Evolutionary conservation across 805 yeast species (phyloP), one percentile per base, ranked within the genome.

Genomic region (Teunomyces tritomae): DNA sequence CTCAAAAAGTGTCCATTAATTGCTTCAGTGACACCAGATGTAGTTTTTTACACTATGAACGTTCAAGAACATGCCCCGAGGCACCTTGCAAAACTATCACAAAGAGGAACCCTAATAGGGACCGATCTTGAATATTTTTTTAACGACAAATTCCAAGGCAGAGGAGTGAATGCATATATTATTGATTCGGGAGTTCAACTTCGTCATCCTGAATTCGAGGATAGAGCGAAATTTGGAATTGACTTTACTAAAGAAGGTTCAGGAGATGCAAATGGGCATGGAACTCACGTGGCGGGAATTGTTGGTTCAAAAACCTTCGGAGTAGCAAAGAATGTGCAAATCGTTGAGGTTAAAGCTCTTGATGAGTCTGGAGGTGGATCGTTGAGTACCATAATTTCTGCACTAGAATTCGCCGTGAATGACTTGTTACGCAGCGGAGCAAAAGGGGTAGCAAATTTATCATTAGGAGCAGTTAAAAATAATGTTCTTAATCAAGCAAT

Each of bases 281-380:
- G 96, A 0, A 89, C 97, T 1, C 97, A 90, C 65, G 95, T 91
- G 42, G 96, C 97, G 0, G 97, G 97, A 3, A 70, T 89, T 9
- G 78, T 89, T 47, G 96, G 92, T 0, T 87, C 96, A 1, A 74
- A 68, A 45, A 80, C 83, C 2, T 90, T 73, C 68, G 97, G 97
- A 5, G 94, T 89, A 2, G 89, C 96, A 13, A 90, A 91, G 62
- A 57, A 65, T 20, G 74, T 70, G 26, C 71, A 73, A 8, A 60
- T 90, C 7, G 71, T 87, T 8, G 94, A 86, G 24, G 82, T 92
- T 9, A 91, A 90, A 59, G 90, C 89, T 0, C 70, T 89, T 44
- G 83, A 84, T 52, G 65, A 63, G 5, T 62, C 63, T 34, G 97
- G 97, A 0, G 79, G 81, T 27, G 97, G 96, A 0, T 75, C 83